Base-by-base conservation (phyloP, 2,329 filamentous ascomycete genomes). In the Neofusicoccum umdonicola region DNA sequence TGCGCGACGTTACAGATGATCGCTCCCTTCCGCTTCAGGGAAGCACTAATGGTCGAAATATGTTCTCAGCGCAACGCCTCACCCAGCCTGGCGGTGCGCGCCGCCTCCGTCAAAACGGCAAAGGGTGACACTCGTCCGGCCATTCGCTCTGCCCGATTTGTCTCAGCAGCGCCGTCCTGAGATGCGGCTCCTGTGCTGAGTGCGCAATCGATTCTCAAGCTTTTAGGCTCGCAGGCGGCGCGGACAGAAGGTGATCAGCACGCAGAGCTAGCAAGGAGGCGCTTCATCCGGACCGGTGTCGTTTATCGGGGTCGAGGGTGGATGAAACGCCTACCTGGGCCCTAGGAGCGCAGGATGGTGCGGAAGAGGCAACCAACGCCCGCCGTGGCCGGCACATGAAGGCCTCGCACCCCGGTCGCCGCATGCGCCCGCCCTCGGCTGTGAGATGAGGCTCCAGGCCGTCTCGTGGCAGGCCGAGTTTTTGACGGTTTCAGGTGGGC, bases 401-500 rank as follows among this genome's bases (percentile, higher is more conserved):
- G 56, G 56, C 41, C 31, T 47, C 42, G 31, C 42, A 35, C 56
- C 56, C 56, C 56, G 56, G 56, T 47, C 56, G 56, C 56, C 31
- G 56, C 56, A 47, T 60, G 42, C 56, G 56, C 56, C 41, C 47
- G 56, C 41, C 56, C 56, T 60, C 56, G 56, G 56, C 56, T 60
- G 56, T 45, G 41, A 60, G 39, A 60, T 60, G 56, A 60, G 56
- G 56, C 56, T 60, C 56, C 56, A 47, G 56, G 41, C 56, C 56
- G 42, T 47, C 41, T 60, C 56, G 56, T 60, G 56, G 56, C 56
- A 27, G 42, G 56, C 44, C 56, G 56, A 60, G 56, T 60, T 60
- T 56, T 63, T 63, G 61, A 42, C 48, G 31, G 61, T 63, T 63
- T 63, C 61, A 63, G 39, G 61, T 56, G 47, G 56, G 41, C 61